Evolutionary conservation across 2,329 filamentous ascomycete genomes (phyloP).

Genomic region (Epichloe coenophiala): DNA sequence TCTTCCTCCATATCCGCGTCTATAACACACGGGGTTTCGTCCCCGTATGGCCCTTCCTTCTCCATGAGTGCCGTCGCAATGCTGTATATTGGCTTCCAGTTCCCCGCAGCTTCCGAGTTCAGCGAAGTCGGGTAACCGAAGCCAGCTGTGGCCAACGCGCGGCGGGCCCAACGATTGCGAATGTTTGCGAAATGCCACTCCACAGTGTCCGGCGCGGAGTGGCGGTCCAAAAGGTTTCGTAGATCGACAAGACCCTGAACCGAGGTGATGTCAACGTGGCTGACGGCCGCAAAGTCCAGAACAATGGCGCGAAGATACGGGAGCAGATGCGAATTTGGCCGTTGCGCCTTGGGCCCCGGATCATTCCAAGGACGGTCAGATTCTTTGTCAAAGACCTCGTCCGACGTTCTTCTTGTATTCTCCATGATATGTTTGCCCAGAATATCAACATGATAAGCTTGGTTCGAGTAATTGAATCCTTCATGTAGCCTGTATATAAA

Average conservation of each 20-base stretch:
- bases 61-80: constrained; percentile 14
- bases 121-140: constrained; percentile 33
- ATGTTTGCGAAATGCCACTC: constrained; percentile 43
- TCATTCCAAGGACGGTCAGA: constrained; percentile 44
- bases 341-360: constrained; percentile 22
- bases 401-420: constrained; percentile 25
- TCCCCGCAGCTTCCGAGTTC: constrained; percentile 13
- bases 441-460: constrained; percentile 31
- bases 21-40: neutral
- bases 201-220: constrained; percentile 32
- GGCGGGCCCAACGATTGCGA: constrained; percentile 42
- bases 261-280: constrained; percentile 43
- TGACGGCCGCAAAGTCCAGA: constrained; percentile 44
- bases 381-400: constrained; percentile 22
- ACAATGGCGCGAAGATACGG: constrained; percentile 40
- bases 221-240: constrained; percentile 38
- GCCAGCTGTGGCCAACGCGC: constrained; percentile 40
- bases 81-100: constrained; percentile 22
- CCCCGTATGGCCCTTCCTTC: constrained; percentile 5
- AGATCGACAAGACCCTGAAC: constrained; percentile 43
- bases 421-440: constrained; percentile 26
- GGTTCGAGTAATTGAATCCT: constrained; percentile 39
- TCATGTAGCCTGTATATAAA: constrained; percentile 39
- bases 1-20: constrained; percentile 7
- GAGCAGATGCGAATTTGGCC: constrained; percentile 16